Evolutionary conservation across 768 basidiomycete species (phyloP).

Genomic region (Cubamyces lactineus): DNA sequence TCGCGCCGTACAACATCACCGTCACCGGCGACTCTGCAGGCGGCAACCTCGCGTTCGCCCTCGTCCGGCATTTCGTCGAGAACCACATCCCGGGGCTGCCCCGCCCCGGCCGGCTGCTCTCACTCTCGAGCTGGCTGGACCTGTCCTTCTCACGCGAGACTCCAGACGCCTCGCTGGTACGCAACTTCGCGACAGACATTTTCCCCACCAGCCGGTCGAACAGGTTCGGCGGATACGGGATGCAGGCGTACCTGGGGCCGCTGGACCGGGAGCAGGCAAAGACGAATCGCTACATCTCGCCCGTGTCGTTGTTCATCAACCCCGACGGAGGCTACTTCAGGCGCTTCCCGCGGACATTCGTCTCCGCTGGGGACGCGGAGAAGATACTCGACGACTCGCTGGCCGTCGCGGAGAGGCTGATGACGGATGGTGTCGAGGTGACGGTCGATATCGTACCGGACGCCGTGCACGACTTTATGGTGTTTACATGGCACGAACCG

Average conservation of each 20-base stretch:
- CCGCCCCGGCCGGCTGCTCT: slow-evolving; percentile 38
- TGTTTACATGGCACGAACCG: slow-evolving; percentile 30
- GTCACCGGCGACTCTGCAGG: slow-evolving; percentile 60
- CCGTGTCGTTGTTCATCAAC: slow-evolving; percentile 17
- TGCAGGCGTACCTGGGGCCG: slow-evolving; percentile 12
- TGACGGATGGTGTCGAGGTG: slow-evolving; percentile 11
- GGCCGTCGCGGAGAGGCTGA: slow-evolving; percentile 11
- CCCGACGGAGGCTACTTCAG: slow-evolving; percentile 22
- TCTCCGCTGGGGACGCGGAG: slow-evolving; percentile 38
- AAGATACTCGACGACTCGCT: slow-evolving; percentile 19
- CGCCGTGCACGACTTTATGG: slow-evolving; percentile 35
- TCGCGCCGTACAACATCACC: slow-evolving; percentile 47
- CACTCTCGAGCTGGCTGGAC: slow-evolving; percentile 39
- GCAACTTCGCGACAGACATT: slow-evolving; percentile 8
- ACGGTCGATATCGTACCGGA: slow-evolving; percentile 33
- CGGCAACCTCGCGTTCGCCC: slow-evolving; percentile 50
- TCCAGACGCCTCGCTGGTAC: slow-evolving; percentile 6
- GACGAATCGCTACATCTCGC: slow-evolving; percentile 25
- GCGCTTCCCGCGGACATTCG: slow-evolving; percentile 40
- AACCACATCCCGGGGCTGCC: slow-evolving; percentile 13
- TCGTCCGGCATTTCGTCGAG: slow-evolving; percentile 42
- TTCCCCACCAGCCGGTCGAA: neutral
- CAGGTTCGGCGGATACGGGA: slow-evolving; percentile 12
- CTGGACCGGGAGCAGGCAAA: slow-evolving; percentile 8
- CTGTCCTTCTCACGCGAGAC: slow-evolving; percentile 21